Evolutionary conservation across 257 asterid genomes (phyloP).

Genomic region (Lithospermum erythrorhizon): DNA sequence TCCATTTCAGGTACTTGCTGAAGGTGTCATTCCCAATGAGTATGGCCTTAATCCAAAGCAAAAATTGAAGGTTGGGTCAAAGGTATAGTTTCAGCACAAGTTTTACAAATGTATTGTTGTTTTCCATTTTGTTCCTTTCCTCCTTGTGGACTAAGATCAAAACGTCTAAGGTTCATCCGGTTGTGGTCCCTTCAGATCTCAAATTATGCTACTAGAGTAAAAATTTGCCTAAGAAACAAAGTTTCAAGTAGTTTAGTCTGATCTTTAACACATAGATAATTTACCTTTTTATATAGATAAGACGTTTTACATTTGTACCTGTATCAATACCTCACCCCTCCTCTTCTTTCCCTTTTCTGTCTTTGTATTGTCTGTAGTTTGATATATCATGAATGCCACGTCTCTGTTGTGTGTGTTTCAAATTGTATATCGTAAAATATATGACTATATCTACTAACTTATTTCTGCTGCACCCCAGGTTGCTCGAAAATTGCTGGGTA

Average conservation of each 20-base stretch:
- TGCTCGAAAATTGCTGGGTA: constrained; percentile 89
- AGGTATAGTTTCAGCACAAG: constrained; percentile 27
- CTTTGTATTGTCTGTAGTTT: too few relatives aligned
- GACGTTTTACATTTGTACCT: neutral
- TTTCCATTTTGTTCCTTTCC: neutral
- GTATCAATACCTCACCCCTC: neutral
- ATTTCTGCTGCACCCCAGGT: constrained; percentile 35
- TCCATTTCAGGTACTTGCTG: constrained; percentile 75
- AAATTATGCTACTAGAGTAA: neutral
- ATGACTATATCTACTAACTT: neutral
- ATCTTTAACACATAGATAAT: neutral
- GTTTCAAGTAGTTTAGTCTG: neutral
- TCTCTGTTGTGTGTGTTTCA: neutral
- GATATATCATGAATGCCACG: too few relatives aligned
- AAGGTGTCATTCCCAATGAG: constrained; percentile 94
- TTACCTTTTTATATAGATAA: neutral
- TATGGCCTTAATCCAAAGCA: constrained; percentile 85
- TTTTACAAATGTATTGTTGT: neutral
- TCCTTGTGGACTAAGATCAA: neutral
- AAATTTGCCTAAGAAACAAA: neutral
- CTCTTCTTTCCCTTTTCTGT: too few relatives aligned
- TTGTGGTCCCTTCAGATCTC: neutral
- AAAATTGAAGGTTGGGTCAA: constrained; percentile 83
- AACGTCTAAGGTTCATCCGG: neutral
- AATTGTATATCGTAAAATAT: too few relatives aligned